Conservation (phyloP, 495 filamentous ascomycete genomes). For the Podospora tetraspora region DNA sequence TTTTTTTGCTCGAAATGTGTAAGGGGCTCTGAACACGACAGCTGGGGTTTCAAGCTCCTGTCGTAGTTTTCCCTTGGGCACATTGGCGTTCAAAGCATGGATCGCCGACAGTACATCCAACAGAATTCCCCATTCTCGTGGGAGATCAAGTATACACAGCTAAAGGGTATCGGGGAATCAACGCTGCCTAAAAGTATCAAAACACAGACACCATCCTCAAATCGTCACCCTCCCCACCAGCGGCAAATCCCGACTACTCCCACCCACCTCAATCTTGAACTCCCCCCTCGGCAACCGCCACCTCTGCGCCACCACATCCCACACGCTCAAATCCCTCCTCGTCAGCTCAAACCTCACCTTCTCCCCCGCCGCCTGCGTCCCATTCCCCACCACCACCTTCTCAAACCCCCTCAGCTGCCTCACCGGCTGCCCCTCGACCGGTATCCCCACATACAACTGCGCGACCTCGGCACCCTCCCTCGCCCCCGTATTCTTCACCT, state of each 20-base stretch:
- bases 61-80: too few relatives aligned
- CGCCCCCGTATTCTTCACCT: conserved; percentile 53
- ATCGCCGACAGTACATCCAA: too few relatives aligned
- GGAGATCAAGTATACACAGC: neutral
- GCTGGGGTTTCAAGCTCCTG: too few relatives aligned
- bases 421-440: conserved; percentile 39
- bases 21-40: too few relatives aligned
- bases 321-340: conserved; percentile 61
- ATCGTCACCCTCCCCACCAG: conserved; percentile 38
- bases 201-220: conserved; percentile 3
- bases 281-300: conserved; percentile 51
- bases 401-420: conserved; percentile 62
- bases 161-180: neutral
- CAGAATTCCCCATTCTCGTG: too few relatives aligned
- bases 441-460: conserved; percentile 61
- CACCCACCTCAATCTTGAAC: conserved; percentile 51
- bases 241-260: conserved; percentile 61
- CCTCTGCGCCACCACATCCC: conserved; percentile 55
- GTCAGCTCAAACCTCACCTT: conserved; percentile 53
- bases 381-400: conserved; percentile 46
- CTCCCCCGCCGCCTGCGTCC: conserved; percentile 31
- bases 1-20: too few relatives aligned
- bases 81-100: too few relatives aligned
- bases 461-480: conserved; percentile 51
- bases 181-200: neutral